Base-by-base conservation (phyloP, 371 early-diverging fungal genomes). In the Mucor saturninus region DNA sequence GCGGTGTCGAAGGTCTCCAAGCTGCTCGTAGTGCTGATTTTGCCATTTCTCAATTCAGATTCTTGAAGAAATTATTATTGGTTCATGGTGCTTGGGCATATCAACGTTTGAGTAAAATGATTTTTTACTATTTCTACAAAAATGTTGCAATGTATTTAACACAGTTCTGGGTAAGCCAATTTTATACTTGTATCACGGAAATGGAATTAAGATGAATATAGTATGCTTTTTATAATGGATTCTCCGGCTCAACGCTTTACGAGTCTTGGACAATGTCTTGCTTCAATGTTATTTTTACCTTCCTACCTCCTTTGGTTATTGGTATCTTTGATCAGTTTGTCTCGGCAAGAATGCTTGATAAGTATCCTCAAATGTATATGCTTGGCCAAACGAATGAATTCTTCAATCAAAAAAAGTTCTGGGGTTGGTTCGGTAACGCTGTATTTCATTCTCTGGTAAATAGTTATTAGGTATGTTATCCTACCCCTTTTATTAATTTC, bases 21-120 rank as follows among this genome's bases (percentile, higher is more conserved):
- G 99, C 99, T 7, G 93, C 97, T 21, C 89, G 98, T 37, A 90
- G 95, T 61, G 91, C 98, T 0, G 99, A 99, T 81, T 98, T 96
- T 74, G 93, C 96, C 38, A 94, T 99, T 56, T 91, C 93, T 5
- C 93, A 96, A 72, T 99, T 99, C 84, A 84, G 88, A 56, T 92
- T 84, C 73, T 75, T 99, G 67, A 88, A 90, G 67, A 94, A 94
- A 67, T 76, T 97, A 42, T 72, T 97, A 40, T 81, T 97, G 28
- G 96, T 97, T 3, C 98, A 97, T 74, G 98, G 98, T 43, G 85
- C 93, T 5, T 97, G 95, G 95, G 89, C 93, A 56, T 97, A 97
- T 65, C 93, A 94, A 61, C 85, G 97, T 11, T 79, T 95, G 46
- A 86, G 91, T 65, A 93, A 93, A 71, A 79, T 94, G 79, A 93